Evolutionary conservation across 768 basidiomycete species (phyloP), one percentile per base, ranked within the genome.

Genomic region (Tylopilus intermedius): DNA sequence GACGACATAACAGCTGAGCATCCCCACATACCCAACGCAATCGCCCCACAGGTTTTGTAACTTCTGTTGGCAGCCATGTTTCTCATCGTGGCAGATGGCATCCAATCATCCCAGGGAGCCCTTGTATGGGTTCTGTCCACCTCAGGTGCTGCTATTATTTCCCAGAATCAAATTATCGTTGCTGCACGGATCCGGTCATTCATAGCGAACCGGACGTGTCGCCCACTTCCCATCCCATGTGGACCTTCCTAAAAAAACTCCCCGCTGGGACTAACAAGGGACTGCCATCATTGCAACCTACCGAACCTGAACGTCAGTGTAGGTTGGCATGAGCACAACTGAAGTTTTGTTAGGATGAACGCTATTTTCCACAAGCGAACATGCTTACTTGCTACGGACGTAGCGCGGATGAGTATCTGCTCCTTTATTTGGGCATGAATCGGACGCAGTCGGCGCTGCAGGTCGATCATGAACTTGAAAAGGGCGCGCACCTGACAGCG

Each of bases 401-500:
- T 32, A 14, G 41, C 45, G 7, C 27, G 24, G 22, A 37, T 3
- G 18, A 18, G 29, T n/a, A 18, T 13, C 30, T 10, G 9, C 30
- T 21, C 18, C 52, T 32, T 38, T 45, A 50, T 58, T 53, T 47
- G 45, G 46, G 29, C 22, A 4, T 10, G 7, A 13, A 43, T 41
- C 18, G 30, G 8, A 37, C 46, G 18, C 43, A 8, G 33, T 53
- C n/a, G 35, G 39, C 21, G 48, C 43, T n/a, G 29, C 48, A 32
- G 51, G 55, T 60, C 62, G 63, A 60, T 63, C 63, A 62, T 65
- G 63, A 64, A 30, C 29, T 30, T 30, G 29, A 30, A 30, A 59
- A 24, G 45, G 47, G 45, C 6, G 51, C 50, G 24, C 26, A 22
- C 26, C 24, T 49, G 55, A 52, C 49, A 13, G 32, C 15, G 26